Base-by-base conservation (phyloP, 2,329 filamentous ascomycete genomes). In the Akanthomyces lecanii region DNA sequence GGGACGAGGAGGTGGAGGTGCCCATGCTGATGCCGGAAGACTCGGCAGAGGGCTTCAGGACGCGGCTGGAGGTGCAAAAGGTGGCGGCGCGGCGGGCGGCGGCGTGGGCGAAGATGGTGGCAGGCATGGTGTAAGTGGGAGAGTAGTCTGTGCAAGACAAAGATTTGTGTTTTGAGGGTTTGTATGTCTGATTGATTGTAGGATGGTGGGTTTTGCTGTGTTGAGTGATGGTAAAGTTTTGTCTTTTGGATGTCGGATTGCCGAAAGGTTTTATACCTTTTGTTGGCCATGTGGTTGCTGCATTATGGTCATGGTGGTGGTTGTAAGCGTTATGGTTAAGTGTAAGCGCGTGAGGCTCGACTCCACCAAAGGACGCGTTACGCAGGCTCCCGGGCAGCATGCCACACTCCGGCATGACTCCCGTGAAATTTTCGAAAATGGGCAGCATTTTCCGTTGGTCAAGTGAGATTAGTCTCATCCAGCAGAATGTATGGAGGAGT, bases 111-210 rank as follows among this genome's bases (percentile, higher is more conserved):
- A 57, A 12, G 44, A 62, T 36, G 61, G 23, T 44, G 33, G 53
- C 45, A 36, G 60, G 47, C 60, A 62, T 62, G 36, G 48, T 53
- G 57, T 53, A 45, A 45, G 38, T 61, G 36, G 28, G 28, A 30
- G 28, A 30, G 54, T 28, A 28, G 44, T 4, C 33, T 33, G 2
- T 47, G 28, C 36, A 42, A 54, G 30, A 16, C 10, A 50, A 36
- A 14, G 38, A 38, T 28, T 28, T 5, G 12, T 33, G 18, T 14
- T 53, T 42, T 44, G 33, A 16, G 25, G 12, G 30, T 30, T 42
- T 40, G 60, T 25, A 28, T 45, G 18, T 47, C 28, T 51, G 18
- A 5, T 23, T 54, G 28, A 38, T 45, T 25, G 28, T 23, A 16
- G 2, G 10, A 36, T 38, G 16, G 14, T 51, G 14, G 14, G 4